Conservation (phyloP, 169 alveolate genomes). For the Eimeria acervulina region DNA sequence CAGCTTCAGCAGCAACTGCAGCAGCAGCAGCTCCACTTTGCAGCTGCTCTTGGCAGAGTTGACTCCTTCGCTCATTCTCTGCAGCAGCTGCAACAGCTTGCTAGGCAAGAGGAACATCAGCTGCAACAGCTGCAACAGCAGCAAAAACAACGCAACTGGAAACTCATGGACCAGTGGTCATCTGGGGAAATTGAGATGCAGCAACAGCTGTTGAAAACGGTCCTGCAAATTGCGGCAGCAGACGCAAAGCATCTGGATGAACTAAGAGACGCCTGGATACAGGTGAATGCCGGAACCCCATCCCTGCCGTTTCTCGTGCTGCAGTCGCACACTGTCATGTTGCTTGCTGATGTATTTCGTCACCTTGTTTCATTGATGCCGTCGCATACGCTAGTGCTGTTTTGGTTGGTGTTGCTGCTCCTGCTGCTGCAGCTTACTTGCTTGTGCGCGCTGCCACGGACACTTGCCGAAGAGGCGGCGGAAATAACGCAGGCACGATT, state of each 20-base stretch:
- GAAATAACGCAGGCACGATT: background rate
- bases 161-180: constrained; percentile 69
- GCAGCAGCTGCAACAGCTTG: constrained; percentile 72
- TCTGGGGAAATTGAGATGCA: constrained; percentile 55
- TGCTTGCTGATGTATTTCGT: background rate
- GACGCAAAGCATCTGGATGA: constrained; percentile 66
- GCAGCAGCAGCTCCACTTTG: constrained; percentile 71
- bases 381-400: background rate
- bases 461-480: background rate
- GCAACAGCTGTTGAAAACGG: constrained; percentile 56
- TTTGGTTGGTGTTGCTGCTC: constrained; percentile 19
- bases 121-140: constrained; percentile 67
- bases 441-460: constrained; percentile 48
- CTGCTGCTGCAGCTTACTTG: constrained; percentile 60
- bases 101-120: constrained; percentile 68
- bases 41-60: constrained; percentile 61
- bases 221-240: constrained; percentile 49
- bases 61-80: constrained; percentile 65
- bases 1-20: constrained; percentile 68
- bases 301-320: constrained; percentile 3
- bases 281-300: background rate
- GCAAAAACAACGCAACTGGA: constrained; percentile 12
- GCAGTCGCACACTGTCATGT: background rate
- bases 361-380: background rate
- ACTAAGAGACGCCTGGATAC: constrained; percentile 63